Conservation (phyloP, 2,329 filamentous ascomycete species). For the Talaromyces sp. region DNA sequence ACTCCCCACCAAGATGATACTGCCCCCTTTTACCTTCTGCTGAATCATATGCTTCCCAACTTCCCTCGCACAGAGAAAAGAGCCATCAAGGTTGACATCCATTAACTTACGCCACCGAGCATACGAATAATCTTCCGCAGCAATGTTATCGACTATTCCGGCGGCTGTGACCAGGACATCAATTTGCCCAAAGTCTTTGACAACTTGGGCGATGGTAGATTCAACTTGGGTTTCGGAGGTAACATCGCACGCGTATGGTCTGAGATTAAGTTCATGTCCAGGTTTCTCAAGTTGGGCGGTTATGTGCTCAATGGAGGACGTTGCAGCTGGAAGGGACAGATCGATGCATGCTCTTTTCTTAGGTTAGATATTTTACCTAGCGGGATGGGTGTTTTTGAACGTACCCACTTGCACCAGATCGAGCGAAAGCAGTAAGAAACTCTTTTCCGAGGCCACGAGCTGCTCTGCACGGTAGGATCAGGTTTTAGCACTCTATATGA, state of each 20-base stretch:
- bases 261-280: neutral
- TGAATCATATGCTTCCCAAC: neutral
- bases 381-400: neutral
- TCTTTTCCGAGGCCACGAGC: conserved; percentile 15
- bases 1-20: conserved; percentile 26
- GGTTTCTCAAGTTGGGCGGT: neutral
- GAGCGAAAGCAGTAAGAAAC: conserved; percentile 14
- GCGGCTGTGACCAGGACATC: neutral
- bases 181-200: neutral
- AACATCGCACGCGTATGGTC: neutral
- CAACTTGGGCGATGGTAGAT: neutral
- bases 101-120: neutral
- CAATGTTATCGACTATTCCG: neutral
- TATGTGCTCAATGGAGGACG: neutral
- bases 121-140: neutral
- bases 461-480: neutral
- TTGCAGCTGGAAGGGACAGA: neutral
- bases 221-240: neutral
- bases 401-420: conserved; percentile 11
- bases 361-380: neutral
- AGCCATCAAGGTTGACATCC: neutral
- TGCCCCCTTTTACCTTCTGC: conserved; percentile 7
- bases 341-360: neutral
- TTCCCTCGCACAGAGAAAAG: neutral
- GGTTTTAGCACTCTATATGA: neutral